A percentile compares a stretch with the other conserved stretches of the same genome.
phyloP scores from a whole-genome alignment of 306 rosid genomes.

The Quillaja saponaria region DNA sequence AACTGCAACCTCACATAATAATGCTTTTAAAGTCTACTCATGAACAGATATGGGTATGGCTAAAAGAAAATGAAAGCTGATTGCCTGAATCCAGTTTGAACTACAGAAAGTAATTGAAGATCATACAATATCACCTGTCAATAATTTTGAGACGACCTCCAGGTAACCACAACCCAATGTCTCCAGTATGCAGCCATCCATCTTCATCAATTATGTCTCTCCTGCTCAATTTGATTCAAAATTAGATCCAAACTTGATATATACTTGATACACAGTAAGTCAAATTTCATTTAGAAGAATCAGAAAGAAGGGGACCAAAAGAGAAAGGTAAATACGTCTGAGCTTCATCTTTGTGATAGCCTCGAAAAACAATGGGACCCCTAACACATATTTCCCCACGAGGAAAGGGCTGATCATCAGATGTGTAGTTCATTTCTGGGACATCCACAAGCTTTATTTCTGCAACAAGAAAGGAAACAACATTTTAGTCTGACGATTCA shows the following conservation, averaged over 20 bases:
- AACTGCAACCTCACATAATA: conserved; percentile 11
- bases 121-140: conserved; percentile 68
- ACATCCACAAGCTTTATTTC: conserved; percentile 97
- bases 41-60: too few species aligned
- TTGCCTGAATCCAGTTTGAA: too few species aligned
- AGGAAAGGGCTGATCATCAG: conserved; percentile 84
- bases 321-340: conserved; percentile 67
- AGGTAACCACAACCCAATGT: conserved; percentile 82
- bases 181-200: conserved; percentile 98
- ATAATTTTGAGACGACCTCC: conserved; percentile 95
- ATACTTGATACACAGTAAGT: conserved; percentile 17
- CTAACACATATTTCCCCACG: conserved; percentile 99
- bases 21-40: conserved; percentile 24
- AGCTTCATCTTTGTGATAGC: conserved; percentile 87
- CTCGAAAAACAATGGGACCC: conserved; percentile 86
- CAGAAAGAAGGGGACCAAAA: conserved; percentile 23
- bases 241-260: conserved; percentile 30
- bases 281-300: conserved; percentile 23
- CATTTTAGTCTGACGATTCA: conserved; percentile 28
- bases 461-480: conserved; percentile 45
- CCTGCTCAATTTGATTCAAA: conserved; percentile 65
- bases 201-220: conserved; percentile 89
- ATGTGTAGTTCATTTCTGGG: conserved; percentile 93
- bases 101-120: too few species aligned
- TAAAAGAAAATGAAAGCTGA: too few species aligned